These are phyloP conservation scores for Ogataea allantospora DNA, from an alignment of 805 yeast genomes.

Conservation along the genomic window DNA sequence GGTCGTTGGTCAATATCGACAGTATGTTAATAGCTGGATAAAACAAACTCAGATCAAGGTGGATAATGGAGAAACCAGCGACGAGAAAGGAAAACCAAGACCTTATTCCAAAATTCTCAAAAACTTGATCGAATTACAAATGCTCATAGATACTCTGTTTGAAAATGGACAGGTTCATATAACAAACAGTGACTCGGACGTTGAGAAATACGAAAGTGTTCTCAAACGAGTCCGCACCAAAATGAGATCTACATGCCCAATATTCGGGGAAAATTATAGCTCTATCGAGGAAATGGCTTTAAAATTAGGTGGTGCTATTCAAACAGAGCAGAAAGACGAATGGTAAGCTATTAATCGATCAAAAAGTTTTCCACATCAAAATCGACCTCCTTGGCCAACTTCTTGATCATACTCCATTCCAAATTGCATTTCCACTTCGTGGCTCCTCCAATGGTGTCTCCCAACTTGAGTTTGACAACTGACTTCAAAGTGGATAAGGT, in stretches of 20 bases:
- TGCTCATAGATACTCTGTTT: conserved; percentile 22
- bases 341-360: conserved; percentile 27
- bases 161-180: conserved; percentile 19
- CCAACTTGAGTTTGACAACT: conserved; percentile 28
- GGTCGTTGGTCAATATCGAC: conserved; percentile 67
- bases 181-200: conserved; percentile 30
- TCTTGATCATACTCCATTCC: conserved; percentile 60
- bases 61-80: conserved; percentile 1
- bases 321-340: conserved; percentile 28
- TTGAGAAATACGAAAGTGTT: conserved; percentile 27
- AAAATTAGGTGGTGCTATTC: conserved; percentile 27
- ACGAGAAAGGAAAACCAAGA: conserved; percentile 18
- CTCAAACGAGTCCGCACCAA: conserved; percentile 29
- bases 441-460: conserved; percentile 55
- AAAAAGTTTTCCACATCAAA: conserved; percentile 68
- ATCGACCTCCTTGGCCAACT: conserved; percentile 59
- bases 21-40: conserved; percentile 42
- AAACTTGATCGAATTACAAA: conserved; percentile 19
- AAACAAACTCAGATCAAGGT: conserved; percentile 10
- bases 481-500: conserved; percentile 36
- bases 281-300: conserved; percentile 23
- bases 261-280: conserved; percentile 23
- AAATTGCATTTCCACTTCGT: conserved; percentile 79
- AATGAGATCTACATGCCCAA: conserved; percentile 26
- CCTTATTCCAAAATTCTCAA: conserved; percentile 17